phyloP scores from a whole-genome alignment of 148 eudicot species.

The Chenopodium album region DNA sequence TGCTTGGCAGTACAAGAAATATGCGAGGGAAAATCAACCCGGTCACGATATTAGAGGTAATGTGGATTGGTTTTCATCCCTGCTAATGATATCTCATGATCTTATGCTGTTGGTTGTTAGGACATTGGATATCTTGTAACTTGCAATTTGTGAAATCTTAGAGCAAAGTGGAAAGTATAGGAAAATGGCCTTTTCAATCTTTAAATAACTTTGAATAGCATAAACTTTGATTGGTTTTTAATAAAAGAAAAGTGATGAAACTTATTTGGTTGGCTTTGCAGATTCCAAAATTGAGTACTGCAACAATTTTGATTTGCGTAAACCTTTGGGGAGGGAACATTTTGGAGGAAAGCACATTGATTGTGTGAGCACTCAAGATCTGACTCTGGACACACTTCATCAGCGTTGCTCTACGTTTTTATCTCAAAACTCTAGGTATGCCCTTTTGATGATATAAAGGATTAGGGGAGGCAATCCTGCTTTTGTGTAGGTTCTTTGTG shows the following conservation, averaged over 20 bases:
- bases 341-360: constrained; percentile 56
- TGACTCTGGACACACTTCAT: constrained; percentile 45
- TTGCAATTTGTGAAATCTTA: not conserved
- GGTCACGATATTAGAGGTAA: constrained; percentile 56
- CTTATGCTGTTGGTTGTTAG: not conserved
- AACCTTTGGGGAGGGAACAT: constrained; percentile 77
- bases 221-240: not conserved
- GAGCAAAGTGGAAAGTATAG: not conserved
- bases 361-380: constrained; percentile 61
- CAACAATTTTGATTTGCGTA: constrained; percentile 87
- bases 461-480: not conserved
- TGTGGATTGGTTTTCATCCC: not conserved
- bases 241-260: not conserved
- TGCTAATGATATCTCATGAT: not conserved
- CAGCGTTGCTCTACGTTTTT: constrained; percentile 72
- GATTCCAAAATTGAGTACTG: constrained; percentile 80
- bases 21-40: constrained; percentile 57
- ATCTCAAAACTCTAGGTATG: constrained; percentile 61
- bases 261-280: constrained; percentile 25
- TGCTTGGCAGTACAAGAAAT: constrained; percentile 97
- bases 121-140: not conserved
- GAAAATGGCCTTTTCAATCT: not conserved
- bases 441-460: not conserved
- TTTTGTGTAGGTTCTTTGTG: not conserved
- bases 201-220: not conserved